phyloP scores from a whole-genome alignment of 805 yeast species.

The Ogataea ramenticola region DNA sequence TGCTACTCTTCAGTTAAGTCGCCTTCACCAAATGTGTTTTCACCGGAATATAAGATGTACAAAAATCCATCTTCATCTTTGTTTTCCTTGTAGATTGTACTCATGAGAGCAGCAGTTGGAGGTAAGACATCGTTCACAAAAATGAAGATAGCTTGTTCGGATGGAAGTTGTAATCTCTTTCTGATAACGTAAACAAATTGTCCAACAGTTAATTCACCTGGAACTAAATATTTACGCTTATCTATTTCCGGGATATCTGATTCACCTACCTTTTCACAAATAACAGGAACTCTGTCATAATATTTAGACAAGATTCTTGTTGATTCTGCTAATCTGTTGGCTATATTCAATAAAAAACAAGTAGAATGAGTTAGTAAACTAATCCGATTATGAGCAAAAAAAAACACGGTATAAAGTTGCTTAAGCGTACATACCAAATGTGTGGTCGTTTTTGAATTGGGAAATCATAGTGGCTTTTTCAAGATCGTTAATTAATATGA shows the following conservation, averaged over 20 bases:
- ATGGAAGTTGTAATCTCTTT: conserved; percentile 90
- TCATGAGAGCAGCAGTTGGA: conserved; percentile 96
- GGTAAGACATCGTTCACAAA: conserved; percentile 96
- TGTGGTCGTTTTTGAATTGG: conserved; percentile 90
- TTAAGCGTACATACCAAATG: conserved; percentile 60
- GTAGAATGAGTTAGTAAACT: neutral
- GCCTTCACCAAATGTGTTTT: conserved; percentile 82
- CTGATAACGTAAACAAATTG: conserved; percentile 97
- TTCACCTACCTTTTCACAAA: conserved; percentile 96
- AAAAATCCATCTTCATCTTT: conserved; percentile 97
- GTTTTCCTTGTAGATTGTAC: conserved; percentile 91
- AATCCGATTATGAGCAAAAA: too few species aligned
- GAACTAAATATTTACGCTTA: conserved; percentile 94
- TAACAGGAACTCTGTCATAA: conserved; percentile 89
- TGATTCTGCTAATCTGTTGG: conserved; percentile 92
- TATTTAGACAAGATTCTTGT: conserved; percentile 84
- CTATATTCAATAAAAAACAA: conserved; percentile 25
- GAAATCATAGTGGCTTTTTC: conserved; percentile 55
- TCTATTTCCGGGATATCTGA: conserved; percentile 94
- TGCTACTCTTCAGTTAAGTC: conserved; percentile 8
- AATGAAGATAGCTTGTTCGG: conserved; percentile 96
- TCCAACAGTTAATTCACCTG: conserved; percentile 93
- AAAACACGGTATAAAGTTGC: neutral
- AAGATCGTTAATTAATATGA: too few species aligned
- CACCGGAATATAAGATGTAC: conserved; percentile 94